Percentiles rank a stretch among this genome's conserved stretches.
Evolutionary conservation across 768 basidiomycete species (phyloP).

Genomic region (Boletus rubescentipes): DNA sequence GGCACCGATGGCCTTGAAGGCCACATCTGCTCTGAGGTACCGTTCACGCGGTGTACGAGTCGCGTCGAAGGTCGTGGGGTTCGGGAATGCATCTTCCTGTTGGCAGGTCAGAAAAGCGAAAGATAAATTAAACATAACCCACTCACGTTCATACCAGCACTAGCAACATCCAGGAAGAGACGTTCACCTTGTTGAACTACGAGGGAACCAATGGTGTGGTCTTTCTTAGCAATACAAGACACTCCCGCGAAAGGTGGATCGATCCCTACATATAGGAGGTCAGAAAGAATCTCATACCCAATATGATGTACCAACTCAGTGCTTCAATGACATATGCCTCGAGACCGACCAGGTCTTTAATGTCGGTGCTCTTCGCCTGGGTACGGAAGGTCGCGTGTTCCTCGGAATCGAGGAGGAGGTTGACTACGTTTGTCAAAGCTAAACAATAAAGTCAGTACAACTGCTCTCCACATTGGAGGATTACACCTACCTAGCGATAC

Average conservation of each 20-base stretch:
- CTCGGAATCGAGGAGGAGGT: slow-evolving; percentile 60
- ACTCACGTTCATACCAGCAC: slow-evolving; percentile 60
- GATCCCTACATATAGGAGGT: slow-evolving; percentile 46
- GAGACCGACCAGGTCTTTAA: slow-evolving; percentile 40
- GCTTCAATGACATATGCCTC: slow-evolving; percentile 66
- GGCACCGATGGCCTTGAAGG: slow-evolving; percentile 49
- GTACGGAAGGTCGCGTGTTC: slow-evolving; percentile 39
- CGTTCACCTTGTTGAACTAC: slow-evolving; percentile 47
- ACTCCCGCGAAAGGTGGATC: slow-evolving; percentile 73
- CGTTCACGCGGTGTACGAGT: slow-evolving; percentile 43
- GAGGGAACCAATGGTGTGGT: slow-evolving; percentile 43
- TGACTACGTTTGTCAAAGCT: slow-evolving; percentile 67
- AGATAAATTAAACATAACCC: background rate
- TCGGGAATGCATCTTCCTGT: slow-evolving; percentile 52
- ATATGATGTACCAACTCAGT: slow-evolving; percentile 49
- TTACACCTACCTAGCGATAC: slow-evolving; percentile 56
- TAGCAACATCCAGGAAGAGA: slow-evolving; percentile 61
- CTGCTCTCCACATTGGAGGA: background rate
- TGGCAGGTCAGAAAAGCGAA: background rate
- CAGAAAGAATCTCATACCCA: background rate
- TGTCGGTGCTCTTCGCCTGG: slow-evolving; percentile 30
- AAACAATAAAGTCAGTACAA: slow-evolving; percentile 1
- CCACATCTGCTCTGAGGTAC: slow-evolving; percentile 49
- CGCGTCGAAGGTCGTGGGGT: slow-evolving; percentile 45
- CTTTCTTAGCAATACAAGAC: slow-evolving; percentile 52